Base-by-base conservation (phyloP, 495 filamentous ascomycete species). In the Rhypophila decipiens region DNA sequence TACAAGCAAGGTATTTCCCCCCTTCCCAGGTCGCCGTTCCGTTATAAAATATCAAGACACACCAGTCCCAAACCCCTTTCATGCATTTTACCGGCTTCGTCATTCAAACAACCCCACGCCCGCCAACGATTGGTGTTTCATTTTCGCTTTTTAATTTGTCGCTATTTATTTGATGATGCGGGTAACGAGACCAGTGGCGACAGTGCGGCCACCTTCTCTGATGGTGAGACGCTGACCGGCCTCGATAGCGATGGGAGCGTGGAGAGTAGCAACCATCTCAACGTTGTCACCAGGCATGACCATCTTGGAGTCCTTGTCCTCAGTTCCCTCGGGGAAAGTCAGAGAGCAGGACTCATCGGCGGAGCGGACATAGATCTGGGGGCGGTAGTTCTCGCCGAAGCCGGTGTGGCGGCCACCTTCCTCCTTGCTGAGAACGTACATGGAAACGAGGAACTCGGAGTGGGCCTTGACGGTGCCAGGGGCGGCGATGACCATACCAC, bases 201-300 rank as follows among this genome's bases (percentile, higher is more conserved):
- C 89, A 39, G 90, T 96, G 51, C 88, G 79, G 52, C 91, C 89
- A 71, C 89, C 93, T 73, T 98, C 93, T 65, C 93, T 86, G 63
- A 98, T 79, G 77, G 95, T 98, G 76, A 97, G 88, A 44, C 93
- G 84, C 76, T 93, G 86, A 53, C 91, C 90, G 42, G 76, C 67
- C 71, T 97, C 94, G 43, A 95, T 61, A 46, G 90, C 93, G 54
- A 94, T 70, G 39, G 94, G 88, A 59, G 82, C 70, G 72, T 85
- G 74, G 52, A 94, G 82, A 51, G 79, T 73, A 70, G 86, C 85
- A 50, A 87, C 68, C 88, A 98, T 93, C 80, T 97, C 94, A 54
- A 93, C 83, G 74, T 98, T 98, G 79, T 98, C 93, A 63, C 93
- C 93, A 44, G 93, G 93, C 88, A 93, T 90, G 64, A 95, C 84